A percentile compares a stretch with the other conserved stretches of the same genome.
Conservation (phyloP, 345 rosid genomes). For the Salix koriyanagi region DNA sequence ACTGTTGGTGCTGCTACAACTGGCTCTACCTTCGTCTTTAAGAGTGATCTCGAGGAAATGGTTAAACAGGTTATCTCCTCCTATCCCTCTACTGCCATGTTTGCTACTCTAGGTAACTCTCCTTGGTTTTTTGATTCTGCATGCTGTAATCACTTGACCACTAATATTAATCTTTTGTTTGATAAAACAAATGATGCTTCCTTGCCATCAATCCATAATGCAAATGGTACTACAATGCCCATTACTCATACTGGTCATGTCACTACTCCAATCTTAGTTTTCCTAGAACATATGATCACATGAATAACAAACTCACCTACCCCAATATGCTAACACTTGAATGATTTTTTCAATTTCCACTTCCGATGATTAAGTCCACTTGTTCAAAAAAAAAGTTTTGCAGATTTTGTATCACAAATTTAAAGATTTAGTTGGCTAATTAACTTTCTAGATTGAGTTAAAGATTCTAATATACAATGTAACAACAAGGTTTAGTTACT, state of each 20-base stretch:
- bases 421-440: too few relatives aligned
- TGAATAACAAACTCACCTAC: too few relatives aligned
- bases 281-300: too few relatives aligned
- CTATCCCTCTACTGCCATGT: neutral
- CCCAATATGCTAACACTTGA: too few relatives aligned
- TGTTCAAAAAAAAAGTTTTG: too few relatives aligned
- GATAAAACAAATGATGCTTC: fast-evolving
- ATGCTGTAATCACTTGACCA: neutral
- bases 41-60: neutral
- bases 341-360: too few relatives aligned
- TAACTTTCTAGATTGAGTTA: too few relatives aligned
- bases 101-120: neutral
- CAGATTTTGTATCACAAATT: neutral
- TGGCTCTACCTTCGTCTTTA: neutral
- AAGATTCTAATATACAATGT: too few relatives aligned
- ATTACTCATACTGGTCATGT: neutral
- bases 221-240: neutral
- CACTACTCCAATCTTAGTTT: neutral
- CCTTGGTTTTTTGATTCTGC: neutral
- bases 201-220: neutral
- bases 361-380: too few relatives aligned
- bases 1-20: neutral
- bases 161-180: neutral
- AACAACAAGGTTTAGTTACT: too few relatives aligned
- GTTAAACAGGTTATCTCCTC: neutral